Evolutionary conservation across 176 grass and related monocot species (phyloP), one percentile per base, ranked within the genome.

Genomic region (Coix lacrymajobi): DNA sequence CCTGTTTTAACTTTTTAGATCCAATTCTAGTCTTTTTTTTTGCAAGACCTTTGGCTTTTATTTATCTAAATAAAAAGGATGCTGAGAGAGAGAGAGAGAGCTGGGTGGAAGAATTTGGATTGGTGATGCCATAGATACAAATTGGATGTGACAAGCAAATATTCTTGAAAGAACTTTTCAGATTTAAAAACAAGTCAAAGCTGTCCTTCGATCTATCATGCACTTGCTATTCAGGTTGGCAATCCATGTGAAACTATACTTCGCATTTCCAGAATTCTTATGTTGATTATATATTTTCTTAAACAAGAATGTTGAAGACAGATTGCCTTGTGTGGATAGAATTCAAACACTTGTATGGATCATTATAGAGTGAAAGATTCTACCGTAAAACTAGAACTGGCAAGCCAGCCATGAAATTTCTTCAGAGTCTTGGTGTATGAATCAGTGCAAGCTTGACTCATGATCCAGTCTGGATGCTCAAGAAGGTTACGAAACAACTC

Each of bases 341-440:
- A 71, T n/a, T 49, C 15, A 3, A 49, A 9, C 44, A 5, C 64
- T 36, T 67, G 16, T 54, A 51, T 16, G 13, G 46, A 5, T 62
- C 19, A 43, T 14, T 51, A 20, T 40, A 62, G 30, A 63, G 57
- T 56, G 24, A 78, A 81, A 63, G 54, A 65, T 69, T 39, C 9
- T 93, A 98, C 92, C 84, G 90, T 92, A 86, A 98, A 98, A 86
- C 90, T 93, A 71, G 95, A 93, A 71, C 95, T 95, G 48, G 95
- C 92, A 16, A 98, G 92, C 95, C 95, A 98, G 31, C 95, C 95
- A 84, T 98, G 95, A 87, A 87, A 98, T 81, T 98, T 98, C 82
- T 98, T 98, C 69, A 98, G 66, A 68, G 95, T 98, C 87, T 98
- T 98, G 79, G 84, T 43, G 78, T 98, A 98, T 62, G 95, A 92